phyloP scores from a whole-genome alignment of 345 rosid species.

The Eucalyptus sideroxylon region DNA sequence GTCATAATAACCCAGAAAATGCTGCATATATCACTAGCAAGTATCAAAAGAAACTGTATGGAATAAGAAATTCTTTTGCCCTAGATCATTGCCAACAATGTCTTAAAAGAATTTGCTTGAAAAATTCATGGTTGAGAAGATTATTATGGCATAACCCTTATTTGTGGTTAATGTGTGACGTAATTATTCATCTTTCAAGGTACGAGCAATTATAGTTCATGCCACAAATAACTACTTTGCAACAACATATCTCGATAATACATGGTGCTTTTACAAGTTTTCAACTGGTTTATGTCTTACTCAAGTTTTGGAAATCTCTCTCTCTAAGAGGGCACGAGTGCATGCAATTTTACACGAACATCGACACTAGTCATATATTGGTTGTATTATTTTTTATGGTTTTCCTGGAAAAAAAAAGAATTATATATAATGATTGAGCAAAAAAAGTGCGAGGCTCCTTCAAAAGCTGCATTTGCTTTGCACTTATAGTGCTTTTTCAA shows the following conservation, averaged over 20 bases:
- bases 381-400: not conserved
- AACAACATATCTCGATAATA: conserved; percentile 76
- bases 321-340: not conserved
- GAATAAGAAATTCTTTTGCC: not conserved
- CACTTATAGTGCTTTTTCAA: no score
- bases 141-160: not conserved
- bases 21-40: not conserved
- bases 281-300: conserved; percentile 75
- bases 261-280: conserved; percentile 95
- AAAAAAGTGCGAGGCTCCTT: no score
- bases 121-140: not conserved
- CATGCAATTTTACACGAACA: not conserved
- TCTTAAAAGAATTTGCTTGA: not conserved
- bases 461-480: no score
- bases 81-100: not conserved
- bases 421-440: no score
- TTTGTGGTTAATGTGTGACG: not conserved
- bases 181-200: conserved; percentile 28
- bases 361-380: not conserved
- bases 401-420: not conserved
- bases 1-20: not conserved
- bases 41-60: not conserved
- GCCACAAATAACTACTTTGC: conserved; percentile 93
- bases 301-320: conserved; percentile 30
- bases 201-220: conserved; percentile 92